A percentile compares a stretch with the other conserved stretches of the same genome.
Evolutionary conservation across 768 basidiomycete genomes (phyloP).

Genomic region (Gloeophyllum trabeum): DNA sequence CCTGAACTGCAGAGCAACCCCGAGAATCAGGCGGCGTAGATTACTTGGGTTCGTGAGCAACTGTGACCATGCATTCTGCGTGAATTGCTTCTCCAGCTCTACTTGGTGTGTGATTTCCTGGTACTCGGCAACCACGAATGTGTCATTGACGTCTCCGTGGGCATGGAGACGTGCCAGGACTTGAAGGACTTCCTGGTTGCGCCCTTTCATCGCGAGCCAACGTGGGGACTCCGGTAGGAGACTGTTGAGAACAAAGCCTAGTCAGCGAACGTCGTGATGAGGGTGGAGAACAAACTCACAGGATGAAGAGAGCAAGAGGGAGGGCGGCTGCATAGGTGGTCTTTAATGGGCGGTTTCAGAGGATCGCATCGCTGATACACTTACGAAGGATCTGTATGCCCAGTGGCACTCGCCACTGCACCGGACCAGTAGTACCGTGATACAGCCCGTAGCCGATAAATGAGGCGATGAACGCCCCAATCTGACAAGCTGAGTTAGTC

Average conservation of each 20-base stretch:
- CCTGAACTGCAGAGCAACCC: constrained; percentile 18
- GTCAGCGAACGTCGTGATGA: not conserved
- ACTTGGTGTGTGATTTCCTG: constrained; percentile 13
- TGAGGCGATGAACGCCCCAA: constrained; percentile 34
- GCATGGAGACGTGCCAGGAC: constrained; percentile 41
- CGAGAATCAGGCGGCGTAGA: constrained; percentile 33
- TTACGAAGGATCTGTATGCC: constrained; percentile 17
- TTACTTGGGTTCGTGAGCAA: constrained; percentile 30
- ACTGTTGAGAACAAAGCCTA: constrained; percentile 8
- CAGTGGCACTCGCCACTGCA: constrained; percentile 41
- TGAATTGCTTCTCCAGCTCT: constrained; percentile 9
- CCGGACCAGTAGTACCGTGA: constrained; percentile 13
- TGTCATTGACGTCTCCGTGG: constrained; percentile 31
- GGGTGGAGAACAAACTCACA: constrained; percentile 18
- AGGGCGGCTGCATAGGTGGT: constrained; percentile 6
- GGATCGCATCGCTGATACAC: no score
- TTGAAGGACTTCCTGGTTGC: constrained; percentile 29
- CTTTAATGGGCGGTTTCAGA: no score
- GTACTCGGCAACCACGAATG: constrained; percentile 27
- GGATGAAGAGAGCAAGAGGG: constrained; percentile 26
- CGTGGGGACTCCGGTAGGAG: constrained; percentile 25
- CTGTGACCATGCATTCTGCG: constrained; percentile 21
- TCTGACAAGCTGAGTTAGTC: not conserved
- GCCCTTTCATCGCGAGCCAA: constrained; percentile 41
- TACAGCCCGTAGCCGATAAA: constrained; percentile 18